Conservation (phyloP, 164 flowering plant genomes). For the Magnolia changhungtana region DNA sequence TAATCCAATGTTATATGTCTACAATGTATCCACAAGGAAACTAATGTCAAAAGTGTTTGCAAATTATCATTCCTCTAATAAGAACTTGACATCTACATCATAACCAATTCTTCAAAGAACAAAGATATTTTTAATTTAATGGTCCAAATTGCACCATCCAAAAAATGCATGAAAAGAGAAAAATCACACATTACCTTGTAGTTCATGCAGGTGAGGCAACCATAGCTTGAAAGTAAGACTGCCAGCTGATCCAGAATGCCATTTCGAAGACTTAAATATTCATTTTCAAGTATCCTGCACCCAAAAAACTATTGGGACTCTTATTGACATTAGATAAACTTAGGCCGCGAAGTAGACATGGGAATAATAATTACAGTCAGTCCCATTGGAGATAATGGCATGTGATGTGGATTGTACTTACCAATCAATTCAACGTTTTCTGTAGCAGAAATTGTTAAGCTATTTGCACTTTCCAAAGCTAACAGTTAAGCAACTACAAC, state of each 20-base stretch:
- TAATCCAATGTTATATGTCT: too few species aligned
- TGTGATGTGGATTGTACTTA: slow-evolving; percentile 20
- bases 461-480: slow-evolving; percentile 86
- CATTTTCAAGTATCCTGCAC: slow-evolving; percentile 91
- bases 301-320: neutral
- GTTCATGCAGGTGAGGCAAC: slow-evolving; percentile 81
- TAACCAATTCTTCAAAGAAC: too few species aligned
- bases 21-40: too few species aligned
- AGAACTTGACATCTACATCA: too few species aligned
- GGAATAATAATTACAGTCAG: neutral
- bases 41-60: too few species aligned
- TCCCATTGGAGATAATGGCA: neutral
- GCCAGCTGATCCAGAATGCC: slow-evolving; percentile 99
- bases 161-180: neutral
- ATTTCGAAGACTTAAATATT: slow-evolving; percentile 76
- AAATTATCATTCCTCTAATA: too few species aligned
- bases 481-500: slow-evolving; percentile 86
- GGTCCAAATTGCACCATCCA: too few species aligned
- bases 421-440: slow-evolving; percentile 92
- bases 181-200: slow-evolving; percentile 67
- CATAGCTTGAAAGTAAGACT: slow-evolving; percentile 75
- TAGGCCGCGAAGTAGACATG: neutral
- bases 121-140: too few species aligned
- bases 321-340: neutral
- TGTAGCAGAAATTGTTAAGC: slow-evolving; percentile 49